These are phyloP conservation scores for Jackrogersella multiformis DNA, from an alignment of 495 filamentous ascomycete genomes.

Conservation along the genomic window DNA sequence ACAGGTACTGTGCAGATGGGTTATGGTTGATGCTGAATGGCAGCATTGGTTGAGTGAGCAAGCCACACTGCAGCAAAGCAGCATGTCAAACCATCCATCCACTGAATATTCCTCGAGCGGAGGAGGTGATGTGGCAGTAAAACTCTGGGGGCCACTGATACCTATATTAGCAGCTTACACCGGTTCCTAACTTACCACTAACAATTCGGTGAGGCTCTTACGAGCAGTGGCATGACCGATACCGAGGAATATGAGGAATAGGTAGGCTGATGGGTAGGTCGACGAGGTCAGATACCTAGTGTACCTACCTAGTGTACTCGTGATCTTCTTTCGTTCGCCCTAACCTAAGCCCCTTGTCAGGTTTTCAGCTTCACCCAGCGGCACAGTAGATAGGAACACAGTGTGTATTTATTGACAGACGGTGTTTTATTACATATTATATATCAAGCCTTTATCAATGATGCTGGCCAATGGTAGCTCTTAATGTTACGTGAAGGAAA, in stretches of 20 bases:
- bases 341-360: too few relatives aligned
- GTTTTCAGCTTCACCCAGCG: too few relatives aligned
- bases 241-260: neutral
- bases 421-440: slow-evolving; percentile 1
- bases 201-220: too few relatives aligned
- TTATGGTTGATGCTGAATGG: slow-evolving; percentile 37
- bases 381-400: too few relatives aligned
- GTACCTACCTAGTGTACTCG: neutral
- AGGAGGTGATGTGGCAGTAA: neutral
- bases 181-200: too few relatives aligned
- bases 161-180: slow-evolving; percentile 18
- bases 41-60: slow-evolving; percentile 42
- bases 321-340: too few relatives aligned
- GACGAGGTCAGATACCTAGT: neutral
- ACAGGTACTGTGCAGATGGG: slow-evolving; percentile 32
- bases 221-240: too few relatives aligned
- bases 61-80: slow-evolving; percentile 9
- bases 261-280: neutral
- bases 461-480: slow-evolving; percentile 10
- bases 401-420: neutral
- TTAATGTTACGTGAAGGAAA: slow-evolving; percentile 31
- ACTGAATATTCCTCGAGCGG: neutral
- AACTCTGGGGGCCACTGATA: slow-evolving; percentile 30
- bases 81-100: neutral
- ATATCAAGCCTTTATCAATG: slow-evolving; percentile 10